Base-by-base conservation (phyloP, 352 stramenopile species). In the Peronospora tabacina region DNA sequence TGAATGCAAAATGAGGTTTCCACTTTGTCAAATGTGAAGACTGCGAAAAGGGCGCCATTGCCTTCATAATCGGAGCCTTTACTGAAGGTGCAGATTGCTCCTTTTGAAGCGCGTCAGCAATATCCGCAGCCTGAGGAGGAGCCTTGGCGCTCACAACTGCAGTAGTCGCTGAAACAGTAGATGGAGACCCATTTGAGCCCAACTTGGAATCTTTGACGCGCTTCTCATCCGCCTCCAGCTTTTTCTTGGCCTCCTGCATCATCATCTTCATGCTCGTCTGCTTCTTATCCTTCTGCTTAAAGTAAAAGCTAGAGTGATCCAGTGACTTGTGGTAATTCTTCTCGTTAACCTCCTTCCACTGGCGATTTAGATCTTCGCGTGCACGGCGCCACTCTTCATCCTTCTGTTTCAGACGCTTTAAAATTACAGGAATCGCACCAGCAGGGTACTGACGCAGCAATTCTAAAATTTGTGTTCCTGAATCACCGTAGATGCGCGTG, bases 261-360 rank as follows among this genome's bases (percentile, higher is more conserved):
- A 99, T 71, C 41, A 86, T 90, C 63, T 98, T 98, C 54, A 95
- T 92, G 41, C 85, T 96, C 28, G 91, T 97, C 13, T 91, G 85
- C 58, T 97, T 96, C 76, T 99, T 99, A 67, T 99, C 97, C 48
- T 90, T 95, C 41, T 97, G 91, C 64, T 97, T 96, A 71, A 98
- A 99, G 64, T 98, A 98, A 50, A 98, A 97, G 26, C 92, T 97
- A 19, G 96, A 97, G 67, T 99, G 96, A 65, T 99, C 97, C 15
- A 99, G 75, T 38, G 84, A 97, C 66, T 98, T 98, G 73, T 98
- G 95, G 61, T 98, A 99, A 58, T 99, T 99, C 49, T 93, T 85
- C 58, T 98, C 93, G 47, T 97, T 94, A 39, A 99, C 75, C 43
- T 98, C 92, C 67, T 98, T 98, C 96, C 96, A 99, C 51, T 91